phyloP scores from a whole-genome alignment of 805 yeast genomes.

The Spathaspora passalidarum region DNA sequence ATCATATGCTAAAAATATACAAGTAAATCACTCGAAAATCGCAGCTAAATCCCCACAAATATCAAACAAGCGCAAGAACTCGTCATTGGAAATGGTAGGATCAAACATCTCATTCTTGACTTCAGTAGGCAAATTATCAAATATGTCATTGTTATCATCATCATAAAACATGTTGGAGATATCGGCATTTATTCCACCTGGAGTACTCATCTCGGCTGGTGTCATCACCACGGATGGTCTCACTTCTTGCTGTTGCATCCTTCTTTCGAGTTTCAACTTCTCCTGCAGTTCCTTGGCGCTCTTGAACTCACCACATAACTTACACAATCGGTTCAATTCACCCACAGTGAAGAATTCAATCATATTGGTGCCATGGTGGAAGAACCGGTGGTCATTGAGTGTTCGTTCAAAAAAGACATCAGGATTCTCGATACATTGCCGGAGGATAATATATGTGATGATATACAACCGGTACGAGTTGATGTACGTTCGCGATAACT shows the following conservation, averaged over 20 bases:
- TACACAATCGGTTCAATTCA: conserved; percentile 35
- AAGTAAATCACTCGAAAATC: too few relatives aligned
- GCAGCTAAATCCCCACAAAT: conserved; percentile 29
- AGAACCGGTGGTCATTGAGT: conserved; percentile 21
- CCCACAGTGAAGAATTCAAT: conserved; percentile 32
- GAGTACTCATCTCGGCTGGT: not conserved
- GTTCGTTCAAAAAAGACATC: conserved; percentile 32
- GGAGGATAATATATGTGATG: conserved; percentile 37
- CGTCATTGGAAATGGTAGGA: conserved; percentile 23
- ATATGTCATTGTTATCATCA: conserved; percentile 6
- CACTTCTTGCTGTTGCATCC: not conserved
- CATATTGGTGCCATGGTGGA: conserved; percentile 38
- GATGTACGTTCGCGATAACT: conserved; percentile 33
- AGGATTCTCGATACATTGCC: conserved; percentile 41
- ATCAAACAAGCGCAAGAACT: conserved; percentile 32
- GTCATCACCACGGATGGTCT: not conserved
- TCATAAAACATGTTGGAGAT: not conserved
- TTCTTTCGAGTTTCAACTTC: conserved; percentile 4
- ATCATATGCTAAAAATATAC: too few relatives aligned
- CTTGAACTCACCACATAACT: conserved; percentile 38
- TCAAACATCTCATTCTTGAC: conserved; percentile 10
- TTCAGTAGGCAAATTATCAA: conserved; percentile 9
- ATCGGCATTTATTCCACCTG: too few relatives aligned
- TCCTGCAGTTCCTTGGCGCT: conserved; percentile 30
- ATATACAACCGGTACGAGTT: conserved; percentile 41